Base-by-base conservation (phyloP, 257 asterid genomes). In the Nicotiana obtusifolia region DNA sequence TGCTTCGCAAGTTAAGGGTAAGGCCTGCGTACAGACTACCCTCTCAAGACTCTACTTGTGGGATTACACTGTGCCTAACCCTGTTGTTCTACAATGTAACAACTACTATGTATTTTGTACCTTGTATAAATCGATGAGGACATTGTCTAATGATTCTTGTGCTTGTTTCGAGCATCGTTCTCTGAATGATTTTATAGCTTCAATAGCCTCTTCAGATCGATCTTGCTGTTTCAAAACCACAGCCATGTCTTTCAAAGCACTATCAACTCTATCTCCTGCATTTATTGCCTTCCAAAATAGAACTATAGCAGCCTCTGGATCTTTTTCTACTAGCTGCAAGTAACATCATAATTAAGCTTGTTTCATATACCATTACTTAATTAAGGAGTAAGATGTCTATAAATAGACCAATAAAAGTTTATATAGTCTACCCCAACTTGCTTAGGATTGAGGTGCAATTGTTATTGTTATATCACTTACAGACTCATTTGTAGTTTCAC, bases 241-340 rank as follows among this genome's bases (percentile, higher is more conserved):
- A 49, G 92, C 98, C 98, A 95, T 90, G 86, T 95, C 98, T 86
- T 95, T 94, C 49, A 94, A 93, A 0, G 98, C 98, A 80, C 98
- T 94, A 47, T 93, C 97, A 7, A 93, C 97, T 87, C 96, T 87
- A 84, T 93, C 98, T 59, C 98, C 97, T 0, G 84, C 89, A 80
- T 93, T 93, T 57, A 95, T 91, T 2, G 98, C 97, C 88, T 88
- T 89, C 98, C 97, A 92, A 76, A 95, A 95, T 35, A 88, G 88
- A 56, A 88, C 89, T 15, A 93, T 84, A 54, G 97, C 97, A 24
- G 94, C 85, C 82, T 91, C 97, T 13, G 91, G 88, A 81, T 95
- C 97, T 83, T 91, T 95, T 87, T 92, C 93, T 56, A 95, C 92
- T 82, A 95, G 77, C 98, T 95, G 90, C 52, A 68, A 30, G 37